Base-by-base conservation (phyloP, 164 flowering plant genomes). In the Houttuynia cordata region DNA sequence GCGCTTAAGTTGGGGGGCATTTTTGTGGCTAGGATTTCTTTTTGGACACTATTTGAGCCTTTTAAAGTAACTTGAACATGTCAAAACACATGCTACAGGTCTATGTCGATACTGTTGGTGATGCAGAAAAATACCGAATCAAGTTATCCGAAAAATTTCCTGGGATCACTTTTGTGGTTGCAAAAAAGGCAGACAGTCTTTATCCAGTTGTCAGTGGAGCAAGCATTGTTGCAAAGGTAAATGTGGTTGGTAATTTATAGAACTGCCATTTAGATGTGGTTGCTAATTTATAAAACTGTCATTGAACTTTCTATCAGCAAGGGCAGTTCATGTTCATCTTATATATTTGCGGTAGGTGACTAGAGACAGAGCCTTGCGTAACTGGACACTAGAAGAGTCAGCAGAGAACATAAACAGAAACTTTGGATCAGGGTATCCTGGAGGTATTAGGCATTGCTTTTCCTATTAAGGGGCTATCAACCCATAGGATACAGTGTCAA, bases 171-270 rank as follows among this genome's bases (percentile, higher is more conserved):
- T 92, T 92, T 70, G 86, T 84, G 37, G 98, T 89, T 63, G 83
- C 96, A 47, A 92, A 92, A 80, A 92, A 92, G 76, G 98, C 98
- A 63, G 98, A 92, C 73, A 85, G 96, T 77, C 88, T 92, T 52
- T 92, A 84, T 73, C 96, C 95, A 41, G 96, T 86, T 67, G 98
- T 89, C 6, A 89, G 98, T 74, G 98, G 96, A 37, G 96, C 98
- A 41, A 89, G 98, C 66, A 92, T 88, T 64, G 96, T 83, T 55
- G 96, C 98, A 25, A 92, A 92, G 93, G 98, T 88, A 64, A 71
- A 56, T 15, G 9, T 14, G 3, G 52, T 37, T 21, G 15, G 63
- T 20, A 23, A 63, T n/a, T 51, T 49, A 60, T 21, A 4, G 24
- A 20, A 23, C 4, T 53, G n/a, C n/a, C n/a, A n/a, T n/a, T n/a